Conservation (phyloP, 768 basidiomycete species). For the Steccherinum ochraceum region DNA sequence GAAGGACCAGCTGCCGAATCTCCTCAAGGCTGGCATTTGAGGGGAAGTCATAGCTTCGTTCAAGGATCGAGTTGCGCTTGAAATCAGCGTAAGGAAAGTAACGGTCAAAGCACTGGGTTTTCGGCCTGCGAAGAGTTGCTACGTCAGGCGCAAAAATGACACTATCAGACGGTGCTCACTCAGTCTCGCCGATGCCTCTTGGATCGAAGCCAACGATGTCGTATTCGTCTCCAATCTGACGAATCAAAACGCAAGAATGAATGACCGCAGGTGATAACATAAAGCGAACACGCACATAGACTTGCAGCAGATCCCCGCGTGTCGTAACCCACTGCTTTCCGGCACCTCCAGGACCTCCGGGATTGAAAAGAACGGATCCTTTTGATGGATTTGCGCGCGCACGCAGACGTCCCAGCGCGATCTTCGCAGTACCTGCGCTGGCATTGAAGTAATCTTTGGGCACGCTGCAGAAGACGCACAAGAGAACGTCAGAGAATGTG, state of each 20-base stretch:
- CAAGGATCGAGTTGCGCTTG: conserved; percentile 19
- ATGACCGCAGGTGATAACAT: no score
- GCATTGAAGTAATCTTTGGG: conserved; percentile 27
- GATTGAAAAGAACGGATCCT: conserved; percentile 27
- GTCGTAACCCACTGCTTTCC: conserved; percentile 13
- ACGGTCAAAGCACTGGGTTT: conserved; percentile 19
- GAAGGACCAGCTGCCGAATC: conserved; percentile 16
- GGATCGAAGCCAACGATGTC: conserved; percentile 26
- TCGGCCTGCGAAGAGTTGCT: conserved; percentile 12
- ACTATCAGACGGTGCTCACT: conserved; percentile 11
- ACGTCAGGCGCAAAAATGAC: neutral
- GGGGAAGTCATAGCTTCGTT: conserved; percentile 19
- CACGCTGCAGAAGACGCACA: conserved; percentile 19
- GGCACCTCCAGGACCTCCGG: conserved; percentile 22
- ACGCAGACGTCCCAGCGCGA: conserved; percentile 24
- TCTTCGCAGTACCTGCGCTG: conserved; percentile 20
- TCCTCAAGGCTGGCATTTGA: conserved; percentile 16
- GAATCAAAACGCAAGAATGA: no score
- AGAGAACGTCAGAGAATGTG: neutral
- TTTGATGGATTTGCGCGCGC: conserved; percentile 19
- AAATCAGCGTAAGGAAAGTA: conserved; percentile 18
- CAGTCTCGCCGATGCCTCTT: conserved; percentile 25
- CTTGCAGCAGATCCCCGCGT: conserved; percentile 9
- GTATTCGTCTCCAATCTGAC: conserved; percentile 19
- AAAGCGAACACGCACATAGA: neutral